phyloP scores from a whole-genome alignment of 805 yeast genomes.

The Metschnikowia cubensis region DNA sequence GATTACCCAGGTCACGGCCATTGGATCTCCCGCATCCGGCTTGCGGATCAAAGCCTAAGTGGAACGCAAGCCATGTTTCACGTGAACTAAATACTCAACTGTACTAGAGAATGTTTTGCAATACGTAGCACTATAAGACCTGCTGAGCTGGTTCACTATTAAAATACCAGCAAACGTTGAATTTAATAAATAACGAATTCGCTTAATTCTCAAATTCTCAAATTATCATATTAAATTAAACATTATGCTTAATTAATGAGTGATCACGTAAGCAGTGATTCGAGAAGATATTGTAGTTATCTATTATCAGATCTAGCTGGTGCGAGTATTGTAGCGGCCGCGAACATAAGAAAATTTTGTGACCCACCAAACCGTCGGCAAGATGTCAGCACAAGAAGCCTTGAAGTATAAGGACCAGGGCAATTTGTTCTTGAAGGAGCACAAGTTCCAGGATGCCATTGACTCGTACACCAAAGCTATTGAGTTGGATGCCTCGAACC shows the following conservation, averaged over 20 bases:
- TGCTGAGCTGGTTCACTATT: too few relatives aligned
- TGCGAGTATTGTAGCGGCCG: background rate
- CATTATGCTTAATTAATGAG: too few relatives aligned
- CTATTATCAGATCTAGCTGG: too few relatives aligned
- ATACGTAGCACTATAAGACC: background rate
- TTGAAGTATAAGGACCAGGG: constrained; percentile 63
- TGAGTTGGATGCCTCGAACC: constrained; percentile 52
- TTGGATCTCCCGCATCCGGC: constrained; percentile 93
- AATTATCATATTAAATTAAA: too few relatives aligned
- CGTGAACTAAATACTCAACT: background rate
- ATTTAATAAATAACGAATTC: too few relatives aligned
- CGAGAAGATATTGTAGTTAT: too few relatives aligned
- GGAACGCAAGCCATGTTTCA: background rate
- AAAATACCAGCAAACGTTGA: too few relatives aligned
- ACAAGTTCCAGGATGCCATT: constrained; percentile 62
- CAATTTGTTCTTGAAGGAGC: constrained; percentile 63
- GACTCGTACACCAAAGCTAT: constrained; percentile 73
- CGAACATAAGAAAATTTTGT: constrained; percentile 1
- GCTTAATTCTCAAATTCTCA: too few relatives aligned
- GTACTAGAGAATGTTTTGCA: background rate
- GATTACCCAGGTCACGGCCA: constrained; percentile 68
- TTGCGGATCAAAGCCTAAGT: constrained; percentile 48
- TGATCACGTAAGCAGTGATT: too few relatives aligned
- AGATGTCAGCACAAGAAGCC: constrained; percentile 35
- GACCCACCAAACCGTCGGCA: background rate